Percentiles rank a stretch among this genome's conserved stretches.
Conservation (phyloP, 805 yeast genomes). For the Priceomyces fermenticarens region DNA sequence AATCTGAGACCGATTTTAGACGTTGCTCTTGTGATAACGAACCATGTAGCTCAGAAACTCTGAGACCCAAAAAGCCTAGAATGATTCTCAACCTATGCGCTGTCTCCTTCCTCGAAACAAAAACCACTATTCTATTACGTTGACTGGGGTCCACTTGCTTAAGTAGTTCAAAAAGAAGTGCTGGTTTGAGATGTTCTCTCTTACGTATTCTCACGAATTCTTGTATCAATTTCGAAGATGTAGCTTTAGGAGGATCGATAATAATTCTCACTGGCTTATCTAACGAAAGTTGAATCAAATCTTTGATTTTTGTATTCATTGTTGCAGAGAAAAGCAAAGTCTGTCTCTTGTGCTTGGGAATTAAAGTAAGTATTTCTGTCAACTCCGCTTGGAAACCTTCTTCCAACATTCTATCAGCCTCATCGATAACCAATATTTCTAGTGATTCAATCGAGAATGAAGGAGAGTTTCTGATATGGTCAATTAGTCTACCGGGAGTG, state of each 20-base stretch:
- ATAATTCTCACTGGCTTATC: conserved; percentile 89
- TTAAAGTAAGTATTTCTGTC: conserved; percentile 79
- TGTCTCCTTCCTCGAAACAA: conserved; percentile 85
- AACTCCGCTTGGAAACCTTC: conserved; percentile 97
- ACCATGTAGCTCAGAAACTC: conserved; percentile 80
- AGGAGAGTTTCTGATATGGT: conserved; percentile 93
- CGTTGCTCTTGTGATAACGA: conserved; percentile 91
- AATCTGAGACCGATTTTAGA: conserved; percentile 74
- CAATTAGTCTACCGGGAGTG: conserved; percentile 98
- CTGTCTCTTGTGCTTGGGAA: conserved; percentile 86
- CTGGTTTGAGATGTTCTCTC: conserved; percentile 80
- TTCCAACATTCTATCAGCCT: conserved; percentile 98
- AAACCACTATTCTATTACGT: conserved; percentile 77
- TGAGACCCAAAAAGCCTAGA: conserved; percentile 70
- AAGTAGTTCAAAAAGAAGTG: conserved; percentile 70
- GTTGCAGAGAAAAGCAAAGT: conserved; percentile 95
- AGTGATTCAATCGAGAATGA: conserved; percentile 87
- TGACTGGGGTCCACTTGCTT: conserved; percentile 61
- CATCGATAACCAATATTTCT: conserved; percentile 91
- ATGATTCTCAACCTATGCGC: conserved; percentile 84
- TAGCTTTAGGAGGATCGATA: conserved; percentile 95
- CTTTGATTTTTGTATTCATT: conserved; percentile 91
- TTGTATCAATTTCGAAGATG: conserved; percentile 86
- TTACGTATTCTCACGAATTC: conserved; percentile 94
- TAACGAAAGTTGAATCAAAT: conserved; percentile 80